Percentiles rank a stretch among this genome's conserved stretches.
Evolutionary conservation across 176 grass and related monocot genomes (phyloP).

Genomic region (Rhynchospora pubera): DNA sequence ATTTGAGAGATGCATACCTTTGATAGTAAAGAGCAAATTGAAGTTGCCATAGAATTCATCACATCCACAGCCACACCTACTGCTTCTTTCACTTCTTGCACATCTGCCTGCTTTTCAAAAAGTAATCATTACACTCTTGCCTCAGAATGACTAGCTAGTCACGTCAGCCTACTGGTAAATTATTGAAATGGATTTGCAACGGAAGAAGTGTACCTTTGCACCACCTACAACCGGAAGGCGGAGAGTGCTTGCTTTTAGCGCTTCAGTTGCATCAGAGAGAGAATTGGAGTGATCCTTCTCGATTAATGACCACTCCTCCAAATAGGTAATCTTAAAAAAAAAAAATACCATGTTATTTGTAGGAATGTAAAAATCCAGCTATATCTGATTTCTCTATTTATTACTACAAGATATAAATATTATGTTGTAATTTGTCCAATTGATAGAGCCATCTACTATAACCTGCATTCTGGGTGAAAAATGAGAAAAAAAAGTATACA

Average conservation of each 20-base stretch:
- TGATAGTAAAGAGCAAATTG: slow-evolving; percentile 60
- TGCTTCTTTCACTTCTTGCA: slow-evolving; percentile 84
- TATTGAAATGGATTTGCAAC: not conserved
- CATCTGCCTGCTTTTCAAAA: slow-evolving; percentile 51
- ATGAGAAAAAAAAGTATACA: not conserved
- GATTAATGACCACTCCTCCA: slow-evolving; percentile 76
- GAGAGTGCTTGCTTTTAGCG: slow-evolving; percentile 69
- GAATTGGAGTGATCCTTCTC: slow-evolving; percentile 55
- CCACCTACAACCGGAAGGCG: slow-evolving; percentile 72
- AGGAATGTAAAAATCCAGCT: not conserved
- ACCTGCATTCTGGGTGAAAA: not conserved
- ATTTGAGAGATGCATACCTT: slow-evolving; percentile 42
- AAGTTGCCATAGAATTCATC: slow-evolving; percentile 85
- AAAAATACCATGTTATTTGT: not conserved
- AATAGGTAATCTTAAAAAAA: slow-evolving; percentile 59
- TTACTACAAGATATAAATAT: not conserved
- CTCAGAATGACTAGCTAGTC: slow-evolving; percentile 5
- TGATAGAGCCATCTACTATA: too few species aligned
- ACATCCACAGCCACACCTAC: slow-evolving; percentile 69
- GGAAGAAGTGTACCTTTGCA: slow-evolving; percentile 60
- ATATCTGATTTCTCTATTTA: not conserved
- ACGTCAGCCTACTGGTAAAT: not conserved
- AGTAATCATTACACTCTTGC: not conserved
- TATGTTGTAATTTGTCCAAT: not conserved
- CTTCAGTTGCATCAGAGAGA: slow-evolving; percentile 62